phyloP scores from a whole-genome alignment of 805 yeast genomes.

The Zygosaccharomyces lentus region DNA sequence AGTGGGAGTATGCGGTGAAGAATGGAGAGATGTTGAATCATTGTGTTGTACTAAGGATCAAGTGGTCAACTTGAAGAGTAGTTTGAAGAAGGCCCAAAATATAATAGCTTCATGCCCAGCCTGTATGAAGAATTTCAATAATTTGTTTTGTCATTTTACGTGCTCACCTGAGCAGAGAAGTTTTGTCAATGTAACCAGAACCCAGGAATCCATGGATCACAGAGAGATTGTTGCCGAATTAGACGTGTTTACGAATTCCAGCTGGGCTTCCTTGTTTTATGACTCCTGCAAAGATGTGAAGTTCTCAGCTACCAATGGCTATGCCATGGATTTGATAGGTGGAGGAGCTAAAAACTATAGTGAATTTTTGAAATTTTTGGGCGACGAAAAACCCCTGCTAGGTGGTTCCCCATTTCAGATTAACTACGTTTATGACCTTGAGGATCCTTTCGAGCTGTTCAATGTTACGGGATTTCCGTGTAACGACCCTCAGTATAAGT shows the following conservation, averaged over 20 bases:
- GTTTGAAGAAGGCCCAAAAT: slow-evolving; percentile 70
- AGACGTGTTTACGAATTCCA: slow-evolving; percentile 54
- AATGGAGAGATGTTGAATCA: slow-evolving; percentile 46
- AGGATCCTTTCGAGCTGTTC: slow-evolving; percentile 22
- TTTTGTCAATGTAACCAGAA: slow-evolving; percentile 63
- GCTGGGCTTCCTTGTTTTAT: slow-evolving; percentile 60
- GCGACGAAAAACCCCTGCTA: slow-evolving; percentile 87
- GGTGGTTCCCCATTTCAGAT: slow-evolving; percentile 98
- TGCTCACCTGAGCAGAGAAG: slow-evolving; percentile 81
- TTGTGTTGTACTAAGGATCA: slow-evolving; percentile 75
- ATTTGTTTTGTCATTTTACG: slow-evolving; percentile 80
- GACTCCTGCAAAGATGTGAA: slow-evolving; percentile 87
- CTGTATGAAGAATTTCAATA: slow-evolving; percentile 77
- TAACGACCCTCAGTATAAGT: slow-evolving; percentile 57
- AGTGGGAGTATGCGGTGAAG: slow-evolving; percentile 65
- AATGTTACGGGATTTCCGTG: slow-evolving; percentile 41
- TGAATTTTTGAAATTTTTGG: slow-evolving; percentile 79
- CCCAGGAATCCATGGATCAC: slow-evolving; percentile 35
- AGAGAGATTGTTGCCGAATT: slow-evolving; percentile 69
- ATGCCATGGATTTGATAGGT: slow-evolving; percentile 93
- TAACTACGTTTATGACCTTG: slow-evolving; percentile 53
- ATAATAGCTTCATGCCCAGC: slow-evolving; percentile 91
- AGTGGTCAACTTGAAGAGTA: slow-evolving; percentile 48
- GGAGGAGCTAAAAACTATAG: slow-evolving; percentile 85
- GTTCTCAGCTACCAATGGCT: slow-evolving; percentile 91